A percentile compares a stretch with the other conserved stretches of the same genome.
Conservation (phyloP, 208 protist genomes). For the Phytomonas francai region DNA sequence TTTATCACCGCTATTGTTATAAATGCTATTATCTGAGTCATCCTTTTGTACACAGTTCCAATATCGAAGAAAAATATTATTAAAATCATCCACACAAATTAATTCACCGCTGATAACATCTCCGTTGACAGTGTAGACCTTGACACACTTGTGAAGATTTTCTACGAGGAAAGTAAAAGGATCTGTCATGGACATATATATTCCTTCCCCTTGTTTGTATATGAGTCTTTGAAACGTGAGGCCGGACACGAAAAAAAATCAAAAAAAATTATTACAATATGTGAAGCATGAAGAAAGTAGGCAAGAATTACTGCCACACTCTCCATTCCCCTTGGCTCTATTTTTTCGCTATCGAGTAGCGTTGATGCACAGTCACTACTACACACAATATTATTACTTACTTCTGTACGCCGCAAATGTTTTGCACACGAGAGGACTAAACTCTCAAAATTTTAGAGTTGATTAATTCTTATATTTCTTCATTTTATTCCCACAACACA, state of each 20-base stretch:
- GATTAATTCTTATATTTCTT: slow-evolving; percentile 5
- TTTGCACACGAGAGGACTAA: background rate
- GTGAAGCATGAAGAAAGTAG: background rate
- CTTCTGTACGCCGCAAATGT: background rate
- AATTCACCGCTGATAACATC: slow-evolving; percentile 29
- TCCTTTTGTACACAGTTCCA: slow-evolving; percentile 20
- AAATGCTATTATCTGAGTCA: background rate
- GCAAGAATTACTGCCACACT: background rate
- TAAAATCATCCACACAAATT: slow-evolving; percentile 55
- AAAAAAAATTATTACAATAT: background rate
- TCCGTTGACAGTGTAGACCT: slow-evolving; percentile 21
- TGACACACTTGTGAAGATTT: slow-evolving; percentile 29
- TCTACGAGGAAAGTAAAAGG: slow-evolving; percentile 45
- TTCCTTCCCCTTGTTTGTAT: background rate
- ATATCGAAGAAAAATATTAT: slow-evolving; percentile 49
- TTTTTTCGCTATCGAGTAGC: background rate
- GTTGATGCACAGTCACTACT: background rate
- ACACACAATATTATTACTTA: background rate
- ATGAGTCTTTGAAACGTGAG: background rate
- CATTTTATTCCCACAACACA: background rate
- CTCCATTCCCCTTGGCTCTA: background rate
- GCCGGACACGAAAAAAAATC: background rate
- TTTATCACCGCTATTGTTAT: background rate
- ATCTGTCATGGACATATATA: slow-evolving; percentile 16
- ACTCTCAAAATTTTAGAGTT: slow-evolving; percentile 1